Evolutionary conservation across 2,329 filamentous ascomycete species (phyloP), one percentile per base, ranked within the genome.

Genomic region (Diaporthe vaccinii): DNA sequence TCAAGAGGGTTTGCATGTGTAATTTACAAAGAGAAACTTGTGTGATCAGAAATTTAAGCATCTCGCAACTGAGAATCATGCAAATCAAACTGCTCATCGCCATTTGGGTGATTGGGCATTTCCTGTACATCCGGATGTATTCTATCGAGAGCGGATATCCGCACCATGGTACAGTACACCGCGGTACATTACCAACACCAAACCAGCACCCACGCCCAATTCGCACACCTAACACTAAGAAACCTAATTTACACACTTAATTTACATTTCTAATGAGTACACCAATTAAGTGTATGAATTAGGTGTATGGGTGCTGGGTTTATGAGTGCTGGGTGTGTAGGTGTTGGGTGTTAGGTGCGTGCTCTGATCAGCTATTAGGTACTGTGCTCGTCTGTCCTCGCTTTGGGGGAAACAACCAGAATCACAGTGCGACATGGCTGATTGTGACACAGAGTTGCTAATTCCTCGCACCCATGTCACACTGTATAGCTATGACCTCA

Each of bases 401-500:
- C n/a, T 15, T 55, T 39, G 62, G 44, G 44, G 62, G 31, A 28
- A 53, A n/a, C 65, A 39, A 15, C 62, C 62, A 69, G 49, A 41
- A n/a, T 55, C 49, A 69, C 65, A 69, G 65, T 69, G 65, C 34
- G 65, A 69, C 15, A 8, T 28, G 49, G 17, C 22, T 39, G 46
- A 22, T 12, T 22, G 46, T 53, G 15, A n/a, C 44, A 68, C 49
- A 41, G 8, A 25, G 20, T 10, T 51, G 34, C 12, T 53, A 5
- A 31, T 22, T 31, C 17, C 46, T 17, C 22, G 62, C 46, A 53
- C n/a, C n/a, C 49, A 20, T 14, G 49, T 69, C 49, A 28, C 65
- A 65, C 71, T 44, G 71, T 73, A 62, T 9, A 41, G 9, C 39
- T 67, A 76, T 76, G 74, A 76, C 62, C 74, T 76, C 74, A 76